A percentile compares a stretch with the other conserved stretches of the same genome.
Conservation (phyloP, 768 basidiomycete genomes). For the Exsudoporus frostii region DNA sequence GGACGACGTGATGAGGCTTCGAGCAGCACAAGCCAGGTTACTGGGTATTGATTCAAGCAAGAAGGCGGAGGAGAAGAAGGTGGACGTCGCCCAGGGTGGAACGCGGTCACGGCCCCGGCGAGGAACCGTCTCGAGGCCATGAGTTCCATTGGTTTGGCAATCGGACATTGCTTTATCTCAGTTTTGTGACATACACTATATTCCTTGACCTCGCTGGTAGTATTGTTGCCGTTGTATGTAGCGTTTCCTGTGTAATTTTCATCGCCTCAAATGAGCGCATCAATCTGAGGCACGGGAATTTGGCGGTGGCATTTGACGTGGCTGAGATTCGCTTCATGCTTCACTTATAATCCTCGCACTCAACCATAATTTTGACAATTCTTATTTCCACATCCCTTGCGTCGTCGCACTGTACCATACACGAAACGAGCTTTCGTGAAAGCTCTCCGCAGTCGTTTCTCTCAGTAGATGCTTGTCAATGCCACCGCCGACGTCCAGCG, state of each 20-base stretch:
- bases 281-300: neutral
- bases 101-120: constrained; percentile 30
- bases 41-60: constrained; percentile 31
- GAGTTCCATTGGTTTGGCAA: neutral
- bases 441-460: constrained; percentile 22
- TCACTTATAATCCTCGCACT: neutral
- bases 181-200: neutral
- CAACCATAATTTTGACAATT: neutral
- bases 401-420: constrained; percentile 5
- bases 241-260: neutral
- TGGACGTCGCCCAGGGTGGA: constrained; percentile 18
- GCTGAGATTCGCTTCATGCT: neutral
- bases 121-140: constrained; percentile 19
- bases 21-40: constrained; percentile 38
- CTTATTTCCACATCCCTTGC: neutral
- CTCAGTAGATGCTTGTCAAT: constrained; percentile 41
- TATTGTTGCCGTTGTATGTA: neutral
- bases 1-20: constrained; percentile 49
- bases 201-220: neutral
- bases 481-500: constrained; percentile 70
- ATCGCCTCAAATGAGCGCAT: neutral
- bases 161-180: constrained; percentile 11
- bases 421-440: constrained; percentile 16
- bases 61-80: constrained; percentile 25
- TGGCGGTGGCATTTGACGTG: constrained; percentile 1